A percentile compares a stretch with the other conserved stretches of the same genome.
Conservation (phyloP, 179 eudicot species). For the Drosera spatulata region DNA sequence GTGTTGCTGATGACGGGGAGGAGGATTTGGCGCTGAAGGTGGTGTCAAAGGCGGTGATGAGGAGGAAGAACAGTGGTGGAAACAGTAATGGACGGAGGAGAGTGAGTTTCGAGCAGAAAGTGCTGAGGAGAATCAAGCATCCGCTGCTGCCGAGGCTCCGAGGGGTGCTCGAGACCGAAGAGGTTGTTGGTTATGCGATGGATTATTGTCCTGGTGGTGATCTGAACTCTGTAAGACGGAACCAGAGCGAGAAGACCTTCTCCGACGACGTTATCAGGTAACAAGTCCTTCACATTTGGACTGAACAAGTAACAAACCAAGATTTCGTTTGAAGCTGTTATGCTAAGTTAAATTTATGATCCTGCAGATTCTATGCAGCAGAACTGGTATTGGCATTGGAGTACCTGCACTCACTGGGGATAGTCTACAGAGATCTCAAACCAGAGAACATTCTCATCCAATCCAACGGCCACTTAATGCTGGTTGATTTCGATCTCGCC, state of each 20-base stretch:
- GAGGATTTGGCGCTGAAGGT: constrained; percentile 62
- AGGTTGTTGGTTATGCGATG: constrained; percentile 62
- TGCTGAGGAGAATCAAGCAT: constrained; percentile 40
- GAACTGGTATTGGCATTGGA: constrained; percentile 83
- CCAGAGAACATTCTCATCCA: constrained; percentile 84
- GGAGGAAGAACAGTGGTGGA: constrained; percentile 4
- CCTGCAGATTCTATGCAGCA: constrained; percentile 69
- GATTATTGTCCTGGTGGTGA: constrained; percentile 87
- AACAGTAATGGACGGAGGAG: constrained; percentile 16
- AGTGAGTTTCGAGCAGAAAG: constrained; percentile 51
- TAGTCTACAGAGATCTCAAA: constrained; percentile 82
- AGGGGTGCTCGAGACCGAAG: constrained; percentile 47
- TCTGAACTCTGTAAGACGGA: constrained; percentile 45
- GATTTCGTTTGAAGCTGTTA: background rate
- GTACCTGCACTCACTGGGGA: constrained; percentile 63
- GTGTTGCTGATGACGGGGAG: constrained; percentile 3
- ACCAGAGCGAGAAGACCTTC: constrained; percentile 81
- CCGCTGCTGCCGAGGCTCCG: constrained; percentile 67
- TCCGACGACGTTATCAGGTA: constrained; percentile 84
- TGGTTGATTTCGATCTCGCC: constrained; percentile 87
- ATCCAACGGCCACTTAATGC: constrained; percentile 77
- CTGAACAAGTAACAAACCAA: no score
- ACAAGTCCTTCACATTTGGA: background rate
- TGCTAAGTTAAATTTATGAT: background rate
- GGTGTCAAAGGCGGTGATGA: constrained; percentile 41